A percentile compares a stretch with the other conserved stretches of the same genome.
Evolutionary conservation across 1,284 basidiomycete species (phyloP).

Genomic region (Kwoniella shivajii): DNA sequence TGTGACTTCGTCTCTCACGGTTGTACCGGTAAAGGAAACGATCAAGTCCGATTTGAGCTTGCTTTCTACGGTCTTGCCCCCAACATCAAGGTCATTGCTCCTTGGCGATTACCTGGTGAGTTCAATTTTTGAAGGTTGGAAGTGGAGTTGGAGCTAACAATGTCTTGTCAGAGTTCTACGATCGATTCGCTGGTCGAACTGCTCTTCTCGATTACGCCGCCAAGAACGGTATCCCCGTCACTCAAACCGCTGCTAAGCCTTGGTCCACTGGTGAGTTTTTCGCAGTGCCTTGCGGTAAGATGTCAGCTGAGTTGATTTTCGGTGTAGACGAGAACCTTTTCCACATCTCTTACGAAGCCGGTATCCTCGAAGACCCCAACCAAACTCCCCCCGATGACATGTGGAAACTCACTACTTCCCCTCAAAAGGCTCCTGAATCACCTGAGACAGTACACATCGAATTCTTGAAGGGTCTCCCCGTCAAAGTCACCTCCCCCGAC

Average conservation of each 20-base stretch:
- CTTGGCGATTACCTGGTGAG: constrained; percentile 90
- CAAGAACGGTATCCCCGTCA: constrained; percentile 86
- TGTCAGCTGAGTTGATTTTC: neutral
- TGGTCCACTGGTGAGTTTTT: constrained; percentile 79
- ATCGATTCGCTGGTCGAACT: constrained; percentile 93
- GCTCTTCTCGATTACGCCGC: constrained; percentile 90
- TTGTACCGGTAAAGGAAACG: constrained; percentile 99
- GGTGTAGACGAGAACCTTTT: constrained; percentile 88
- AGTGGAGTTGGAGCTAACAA: neutral
- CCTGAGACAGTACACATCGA: constrained; percentile 83
- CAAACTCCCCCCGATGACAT: constrained; percentile 95
- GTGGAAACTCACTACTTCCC: constrained; percentile 95
- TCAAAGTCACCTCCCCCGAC: constrained; percentile 67
- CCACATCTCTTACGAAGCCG: constrained; percentile 99
- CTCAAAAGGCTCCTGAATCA: constrained; percentile 76
- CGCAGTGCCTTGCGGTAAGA: neutral
- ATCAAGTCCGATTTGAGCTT: constrained; percentile 99
- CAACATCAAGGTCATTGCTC: constrained; percentile 97
- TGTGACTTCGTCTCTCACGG: constrained; percentile 98
- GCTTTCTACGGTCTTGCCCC: constrained; percentile 99
- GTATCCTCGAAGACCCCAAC: constrained; percentile 97
- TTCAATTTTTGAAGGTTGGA: neutral
- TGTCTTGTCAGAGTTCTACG: constrained; percentile 76
- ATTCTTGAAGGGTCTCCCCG: constrained; percentile 82
- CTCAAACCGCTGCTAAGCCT: constrained; percentile 94